phyloP scores from a whole-genome alignment of 2,329 filamentous ascomycete species.

The Lizonia empirigonia region DNA sequence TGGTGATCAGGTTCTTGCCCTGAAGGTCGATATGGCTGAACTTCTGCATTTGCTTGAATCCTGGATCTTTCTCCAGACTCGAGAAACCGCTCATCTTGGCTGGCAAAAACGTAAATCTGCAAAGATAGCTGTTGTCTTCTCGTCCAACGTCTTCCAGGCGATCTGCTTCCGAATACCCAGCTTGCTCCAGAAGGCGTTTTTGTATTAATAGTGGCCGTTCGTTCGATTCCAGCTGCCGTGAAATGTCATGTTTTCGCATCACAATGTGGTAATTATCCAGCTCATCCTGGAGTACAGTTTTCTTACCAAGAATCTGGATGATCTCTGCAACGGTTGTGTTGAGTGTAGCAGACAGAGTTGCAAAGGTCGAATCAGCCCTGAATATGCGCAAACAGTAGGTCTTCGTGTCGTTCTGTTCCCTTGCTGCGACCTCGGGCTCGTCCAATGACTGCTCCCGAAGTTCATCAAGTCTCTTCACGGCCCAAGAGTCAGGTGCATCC shows the following conservation, averaged over 20 bases:
- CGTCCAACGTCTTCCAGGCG: constrained; percentile 90
- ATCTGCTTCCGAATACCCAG: constrained; percentile 86
- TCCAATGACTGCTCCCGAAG: constrained; percentile 66
- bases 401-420: constrained; percentile 73
- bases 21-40: constrained; percentile 93
- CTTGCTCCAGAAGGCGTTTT: constrained; percentile 86
- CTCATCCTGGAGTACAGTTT: constrained; percentile 89
- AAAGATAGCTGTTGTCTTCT: constrained; percentile 96
- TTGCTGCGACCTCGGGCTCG: constrained; percentile 69
- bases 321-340: constrained; percentile 87
- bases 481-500: constrained; percentile 97
- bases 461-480: constrained; percentile 74
- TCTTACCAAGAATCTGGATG: constrained; percentile 88
- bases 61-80: constrained; percentile 75
- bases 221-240: constrained; percentile 75
- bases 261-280: constrained; percentile 95
- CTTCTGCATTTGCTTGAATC: constrained; percentile 81
- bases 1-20: constrained; percentile 88
- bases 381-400: constrained; percentile 96
- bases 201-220: constrained; percentile 91
- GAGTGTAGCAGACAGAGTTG: constrained; percentile 82
- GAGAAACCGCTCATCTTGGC: constrained; percentile 81
- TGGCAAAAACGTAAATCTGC: constrained; percentile 92
- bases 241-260: constrained; percentile 88
- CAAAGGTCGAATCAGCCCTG: constrained; percentile 90